Conservation (phyloP, 257 asterid species). For the Solanum okadae region DNA sequence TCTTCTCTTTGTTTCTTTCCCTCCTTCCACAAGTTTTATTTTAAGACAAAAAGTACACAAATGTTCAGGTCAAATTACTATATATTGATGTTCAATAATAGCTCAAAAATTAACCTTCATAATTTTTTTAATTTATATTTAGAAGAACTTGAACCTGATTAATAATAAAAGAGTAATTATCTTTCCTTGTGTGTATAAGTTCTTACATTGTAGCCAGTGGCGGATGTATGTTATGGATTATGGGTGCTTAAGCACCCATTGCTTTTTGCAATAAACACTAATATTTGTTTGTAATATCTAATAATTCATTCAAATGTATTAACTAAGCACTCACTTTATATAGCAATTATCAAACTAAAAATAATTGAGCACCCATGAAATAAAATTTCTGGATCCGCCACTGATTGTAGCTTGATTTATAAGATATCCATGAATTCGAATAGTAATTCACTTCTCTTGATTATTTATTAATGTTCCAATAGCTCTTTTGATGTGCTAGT, state of each 20-base stretch:
- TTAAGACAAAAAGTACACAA: neutral
- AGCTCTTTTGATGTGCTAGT: neutral
- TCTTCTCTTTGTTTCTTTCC: neutral
- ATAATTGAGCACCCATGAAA: too few species aligned
- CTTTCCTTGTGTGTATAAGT: neutral
- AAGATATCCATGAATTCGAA: neutral
- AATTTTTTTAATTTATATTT: neutral
- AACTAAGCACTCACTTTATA: too few species aligned
- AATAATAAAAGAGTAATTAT: neutral
- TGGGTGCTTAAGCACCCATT: too few species aligned
- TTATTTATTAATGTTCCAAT: neutral
- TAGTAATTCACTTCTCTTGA: neutral
- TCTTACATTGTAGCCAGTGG: neutral
- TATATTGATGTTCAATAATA: neutral
- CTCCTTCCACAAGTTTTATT: neutral
- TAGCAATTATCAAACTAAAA: too few species aligned
- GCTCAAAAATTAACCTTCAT: neutral
- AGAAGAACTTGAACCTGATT: neutral
- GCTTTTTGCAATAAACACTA: too few species aligned
- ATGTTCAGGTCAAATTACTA: neutral
- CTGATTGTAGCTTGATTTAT: neutral
- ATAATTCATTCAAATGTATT: too few species aligned
- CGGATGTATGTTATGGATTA: too few species aligned
- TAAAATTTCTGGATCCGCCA: too few species aligned
- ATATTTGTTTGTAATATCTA: too few species aligned